Evolutionary conservation across 2,329 filamentous ascomycete species (phyloP), one percentile per base, ranked within the genome.

Genomic region (Fusarium sp.): DNA sequence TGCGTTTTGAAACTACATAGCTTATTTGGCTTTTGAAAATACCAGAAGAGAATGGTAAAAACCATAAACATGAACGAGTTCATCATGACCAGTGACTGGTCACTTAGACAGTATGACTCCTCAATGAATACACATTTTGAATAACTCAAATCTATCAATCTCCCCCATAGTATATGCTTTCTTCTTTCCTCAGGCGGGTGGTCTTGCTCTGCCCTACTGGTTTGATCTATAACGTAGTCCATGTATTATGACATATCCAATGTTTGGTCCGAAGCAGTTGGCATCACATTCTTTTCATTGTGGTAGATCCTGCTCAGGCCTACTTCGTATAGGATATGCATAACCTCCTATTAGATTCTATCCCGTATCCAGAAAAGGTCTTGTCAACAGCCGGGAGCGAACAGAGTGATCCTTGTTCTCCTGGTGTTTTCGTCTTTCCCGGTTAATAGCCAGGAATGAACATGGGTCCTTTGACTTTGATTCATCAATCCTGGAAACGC

Each of bases 1-100:
- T 68, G 48, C 62, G 67, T 60, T 65, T 67, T 40, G 48, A 63
- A 28, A 57, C 54, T 71, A 69, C 44, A 57, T 45, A 45, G 48
- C 47, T 55, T 57, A 57, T 39, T 59, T 36, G 62, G 57, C 57
- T 61, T 38, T 55, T 49, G 21, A 65, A 55, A 64, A 66, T 69
- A 68, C 52, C 65, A 69, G 43, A 50, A 55, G 30, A 58, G 56
- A 57, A 65, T 61, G 49, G 57, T 57, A 39, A 11, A 52, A 61
- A 56, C n/a, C 53, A 47, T 34, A 23, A 38, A 49, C 48, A 53
- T 32, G 17, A 49, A 45, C 20, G 47, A 44, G 64, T 40, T 44
- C 32, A 60, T 42, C 19, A 26, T 42, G 45, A 49, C 43, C 38
- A 54, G 24, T 19, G 28, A 28, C 15, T 36, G 36, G 38, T 26